These are phyloP conservation scores for Candida tammaniensis DNA, from an alignment of 805 yeast genomes.

Conservation along the genomic window DNA sequence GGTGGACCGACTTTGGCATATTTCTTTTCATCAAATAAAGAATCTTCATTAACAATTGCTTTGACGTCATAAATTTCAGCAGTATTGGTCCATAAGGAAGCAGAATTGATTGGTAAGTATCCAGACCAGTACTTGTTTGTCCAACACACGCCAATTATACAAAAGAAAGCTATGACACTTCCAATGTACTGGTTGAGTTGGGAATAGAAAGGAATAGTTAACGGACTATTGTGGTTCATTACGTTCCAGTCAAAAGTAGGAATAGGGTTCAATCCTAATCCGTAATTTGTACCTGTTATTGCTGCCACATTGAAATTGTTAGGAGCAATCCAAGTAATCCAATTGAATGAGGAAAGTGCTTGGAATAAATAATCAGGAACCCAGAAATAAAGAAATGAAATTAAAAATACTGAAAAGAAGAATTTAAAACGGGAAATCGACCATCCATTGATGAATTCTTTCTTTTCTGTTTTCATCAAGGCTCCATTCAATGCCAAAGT, in stretches of 20 bases:
- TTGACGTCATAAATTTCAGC: slow-evolving; percentile 45
- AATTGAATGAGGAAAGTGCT: slow-evolving; percentile 45
- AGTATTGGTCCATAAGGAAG: slow-evolving; percentile 45
- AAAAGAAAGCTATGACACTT: slow-evolving; percentile 15
- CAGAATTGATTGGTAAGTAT: slow-evolving; percentile 39
- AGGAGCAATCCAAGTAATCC: slow-evolving; percentile 61
- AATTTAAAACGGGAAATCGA: slow-evolving; percentile 22
- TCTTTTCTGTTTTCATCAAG: slow-evolving; percentile 20
- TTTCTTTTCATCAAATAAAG: slow-evolving; percentile 22
- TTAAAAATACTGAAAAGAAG: slow-evolving; percentile 16
- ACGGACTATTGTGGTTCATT: slow-evolving; percentile 22
- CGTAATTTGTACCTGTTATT: slow-evolving; percentile 46
- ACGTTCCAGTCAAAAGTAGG: slow-evolving; percentile 55
- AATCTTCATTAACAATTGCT: slow-evolving; percentile 35
- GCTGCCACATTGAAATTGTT: slow-evolving; percentile 45
- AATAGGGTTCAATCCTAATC: slow-evolving; percentile 54
- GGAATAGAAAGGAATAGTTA: slow-evolving; percentile 43
- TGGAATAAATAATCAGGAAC: slow-evolving; percentile 41
- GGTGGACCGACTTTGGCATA: slow-evolving; percentile 27
- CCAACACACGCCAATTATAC: slow-evolving; percentile 20
- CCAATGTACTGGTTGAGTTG: slow-evolving; percentile 18
- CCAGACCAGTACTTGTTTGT: slow-evolving; percentile 23
- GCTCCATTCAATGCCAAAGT: slow-evolving; percentile 30
- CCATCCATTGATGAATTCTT: slow-evolving; percentile 29
- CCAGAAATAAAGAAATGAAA: slow-evolving; percentile 44